Base-by-base conservation (phyloP, 306 rosid species). In the Inga laurina region DNA sequence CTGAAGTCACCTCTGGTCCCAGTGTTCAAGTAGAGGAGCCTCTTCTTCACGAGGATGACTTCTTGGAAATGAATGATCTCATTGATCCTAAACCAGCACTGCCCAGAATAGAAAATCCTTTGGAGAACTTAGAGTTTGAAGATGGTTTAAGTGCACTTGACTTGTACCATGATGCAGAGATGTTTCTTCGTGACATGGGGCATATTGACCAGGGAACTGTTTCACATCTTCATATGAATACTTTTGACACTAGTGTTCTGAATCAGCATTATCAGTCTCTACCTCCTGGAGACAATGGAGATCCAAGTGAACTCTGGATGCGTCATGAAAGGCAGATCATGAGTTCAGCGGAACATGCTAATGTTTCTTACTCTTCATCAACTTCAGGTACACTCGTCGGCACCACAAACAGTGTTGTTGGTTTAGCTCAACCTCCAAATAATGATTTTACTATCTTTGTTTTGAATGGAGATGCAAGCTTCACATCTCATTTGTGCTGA, bases 91-190 rank as follows among this genome's bases (percentile, higher is more conserved):
- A n/a, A n/a, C n/a, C n/a, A n/a, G n/a, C n/a, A n/a, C n/a, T n/a
- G 62, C 54, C 90, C 61, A 79, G 72, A 81, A 43, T 43, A n/a
- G 92, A 75, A 72, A 84, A 74, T 5, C 59, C 87, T 0, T 10
- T 66, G 27, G 91, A 76, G 74, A 85, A 79, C 84, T 79, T 83
- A 82, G 94, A 73, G 84, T 86, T 86, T 83, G 94, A 87, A 72
- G 94, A 90, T 87, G 97, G 90, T 10, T 79, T 91, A 44, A 72
- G 88, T 74, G 93, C 83, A 59, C 52, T 96, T 64, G 99, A 94
- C 67, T 72, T 86, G 76, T 91, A 3, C 80, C 89, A 81, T 62
- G 97, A 96, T 89, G 94, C 92, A 6, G 77, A 83, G 86, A 85
- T 94, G 94, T 91, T 90, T 87, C 82, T 94, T 54, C 79, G 68